Evolutionary conservation across 2,329 filamentous ascomycete species (phyloP).

Genomic region (Cordyceps cateniannulata): DNA sequence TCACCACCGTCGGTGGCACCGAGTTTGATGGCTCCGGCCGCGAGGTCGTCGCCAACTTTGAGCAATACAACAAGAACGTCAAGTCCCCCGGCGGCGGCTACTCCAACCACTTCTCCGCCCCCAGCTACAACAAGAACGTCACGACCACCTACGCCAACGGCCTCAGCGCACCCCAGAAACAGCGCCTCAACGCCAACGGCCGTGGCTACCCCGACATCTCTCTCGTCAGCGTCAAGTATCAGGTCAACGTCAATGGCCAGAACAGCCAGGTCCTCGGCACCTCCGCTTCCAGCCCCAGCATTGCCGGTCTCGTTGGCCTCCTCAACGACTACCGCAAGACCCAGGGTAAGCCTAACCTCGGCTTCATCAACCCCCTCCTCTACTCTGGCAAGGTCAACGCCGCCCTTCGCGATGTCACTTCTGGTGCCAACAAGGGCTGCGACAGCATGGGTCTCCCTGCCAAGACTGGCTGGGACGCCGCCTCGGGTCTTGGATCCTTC

Average conservation of each 20-base stretch:
- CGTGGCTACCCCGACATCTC: constrained; percentile 12
- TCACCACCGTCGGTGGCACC: constrained; percentile 48
- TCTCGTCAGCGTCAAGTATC: constrained; percentile 5
- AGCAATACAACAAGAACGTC: background rate
- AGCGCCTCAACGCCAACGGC: background rate
- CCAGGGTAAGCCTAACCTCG: constrained; percentile 8
- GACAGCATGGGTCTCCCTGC: constrained; percentile 8
- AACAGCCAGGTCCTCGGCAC: background rate
- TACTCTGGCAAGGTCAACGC: constrained; percentile 15
- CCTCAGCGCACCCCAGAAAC: background rate
- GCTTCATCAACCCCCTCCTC: constrained; percentile 13
- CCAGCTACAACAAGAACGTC: constrained; percentile 5
- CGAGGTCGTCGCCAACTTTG: constrained; percentile 10
- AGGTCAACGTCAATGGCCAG: background rate
- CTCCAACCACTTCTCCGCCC: constrained; percentile 10
- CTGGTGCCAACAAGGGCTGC: constrained; percentile 12
- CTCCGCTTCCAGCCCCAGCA: constrained; percentile 5
- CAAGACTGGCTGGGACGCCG: constrained; percentile 11
- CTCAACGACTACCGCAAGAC: constrained; percentile 12
- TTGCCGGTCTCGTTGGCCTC: constrained; percentile 7
- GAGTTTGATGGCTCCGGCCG: background rate
- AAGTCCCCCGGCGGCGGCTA: constrained; percentile 9
- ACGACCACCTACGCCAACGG: background rate
- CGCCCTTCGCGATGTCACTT: constrained; percentile 12
- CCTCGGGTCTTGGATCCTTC: constrained; percentile 10